These are phyloP conservation scores for Plenodomus lindquistii DNA, from an alignment of 2,329 filamentous ascomycete genomes.

Conservation along the genomic window DNA sequence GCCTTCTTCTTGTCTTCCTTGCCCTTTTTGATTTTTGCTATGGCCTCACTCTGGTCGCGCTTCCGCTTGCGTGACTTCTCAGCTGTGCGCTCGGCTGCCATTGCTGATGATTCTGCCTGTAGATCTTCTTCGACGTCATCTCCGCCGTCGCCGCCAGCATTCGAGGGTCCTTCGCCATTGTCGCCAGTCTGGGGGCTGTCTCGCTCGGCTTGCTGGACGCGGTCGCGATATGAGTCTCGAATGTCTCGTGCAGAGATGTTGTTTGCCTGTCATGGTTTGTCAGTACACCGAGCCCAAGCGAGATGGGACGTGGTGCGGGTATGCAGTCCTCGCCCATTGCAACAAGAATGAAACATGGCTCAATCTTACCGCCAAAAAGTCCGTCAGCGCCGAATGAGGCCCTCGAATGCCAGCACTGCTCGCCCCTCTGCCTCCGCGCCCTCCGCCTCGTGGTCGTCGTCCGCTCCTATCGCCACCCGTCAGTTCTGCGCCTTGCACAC, in stretches of 20 bases:
- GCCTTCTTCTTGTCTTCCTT: conserved; percentile 56
- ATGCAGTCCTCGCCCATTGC: background rate
- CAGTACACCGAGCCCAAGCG: background rate
- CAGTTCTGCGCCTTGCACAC: conserved; percentile 10
- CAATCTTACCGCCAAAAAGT: conserved; percentile 64
- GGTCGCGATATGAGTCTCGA: conserved; percentile 60
- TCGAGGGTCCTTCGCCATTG: conserved; percentile 41
- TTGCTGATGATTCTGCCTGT: conserved; percentile 44
- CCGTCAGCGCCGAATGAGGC: conserved; percentile 69
- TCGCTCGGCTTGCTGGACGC: conserved; percentile 54
- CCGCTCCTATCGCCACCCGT: conserved; percentile 34
- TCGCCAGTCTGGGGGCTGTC: conserved; percentile 40
- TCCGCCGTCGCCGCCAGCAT: conserved; percentile 41
- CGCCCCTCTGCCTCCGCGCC: conserved; percentile 37
- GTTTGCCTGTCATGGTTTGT: conserved; percentile 57
- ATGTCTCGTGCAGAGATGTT: conserved; percentile 73
- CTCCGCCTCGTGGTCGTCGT: conserved; percentile 22
- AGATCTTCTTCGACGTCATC: conserved; percentile 37
- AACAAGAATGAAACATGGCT: background rate
- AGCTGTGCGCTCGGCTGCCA: conserved; percentile 46
- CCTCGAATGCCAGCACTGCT: conserved; percentile 51
- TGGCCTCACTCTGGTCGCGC: conserved; percentile 57
- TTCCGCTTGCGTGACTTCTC: conserved; percentile 56
- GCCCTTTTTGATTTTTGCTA: conserved; percentile 47
- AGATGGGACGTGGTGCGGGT: background rate